A percentile compares a stretch with the other conserved stretches of the same genome.
phyloP scores from a whole-genome alignment of 1,139 yeast species.

The Saccharomyces hybrid region DNA sequence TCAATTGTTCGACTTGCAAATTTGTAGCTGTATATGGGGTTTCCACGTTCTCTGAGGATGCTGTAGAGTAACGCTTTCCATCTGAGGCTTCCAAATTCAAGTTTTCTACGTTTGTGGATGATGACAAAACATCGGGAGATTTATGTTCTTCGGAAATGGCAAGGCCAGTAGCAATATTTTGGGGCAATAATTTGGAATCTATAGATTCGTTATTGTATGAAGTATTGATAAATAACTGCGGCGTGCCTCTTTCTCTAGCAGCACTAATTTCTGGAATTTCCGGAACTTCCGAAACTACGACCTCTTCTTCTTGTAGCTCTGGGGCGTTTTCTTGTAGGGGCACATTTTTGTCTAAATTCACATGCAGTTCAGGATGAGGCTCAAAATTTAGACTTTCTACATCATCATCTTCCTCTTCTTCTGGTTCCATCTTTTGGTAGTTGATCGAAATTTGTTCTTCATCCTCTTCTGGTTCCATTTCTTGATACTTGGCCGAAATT shows the following conservation, averaged over 20 bases:
- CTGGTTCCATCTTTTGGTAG: neutral
- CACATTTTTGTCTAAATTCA: neutral
- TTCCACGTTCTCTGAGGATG: neutral
- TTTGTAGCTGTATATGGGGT: constrained; percentile 14
- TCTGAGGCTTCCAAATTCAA: neutral
- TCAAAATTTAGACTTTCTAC: constrained; percentile 15
- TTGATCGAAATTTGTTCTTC: neutral
- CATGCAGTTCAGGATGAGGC: constrained; percentile 15
- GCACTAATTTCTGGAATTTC: neutral
- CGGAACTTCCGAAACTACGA: neutral
- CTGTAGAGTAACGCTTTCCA: neutral
- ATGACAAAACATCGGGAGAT: neutral
- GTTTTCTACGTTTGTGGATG: neutral
- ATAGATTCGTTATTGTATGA: neutral
- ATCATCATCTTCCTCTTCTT: neutral
- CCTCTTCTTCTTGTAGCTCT: neutral
- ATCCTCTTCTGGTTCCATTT: neutral
- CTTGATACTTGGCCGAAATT: neutral
- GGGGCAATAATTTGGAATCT: neutral
- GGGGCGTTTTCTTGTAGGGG: neutral
- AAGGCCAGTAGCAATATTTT: neutral
- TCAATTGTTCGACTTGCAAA: constrained; percentile 25
- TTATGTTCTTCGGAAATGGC: neutral
- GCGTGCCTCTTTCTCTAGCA: neutral
- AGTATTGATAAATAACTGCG: neutral